phyloP scores from a whole-genome alignment of 2,329 filamentous ascomycete genomes.

The Blastomyces parvus region DNA sequence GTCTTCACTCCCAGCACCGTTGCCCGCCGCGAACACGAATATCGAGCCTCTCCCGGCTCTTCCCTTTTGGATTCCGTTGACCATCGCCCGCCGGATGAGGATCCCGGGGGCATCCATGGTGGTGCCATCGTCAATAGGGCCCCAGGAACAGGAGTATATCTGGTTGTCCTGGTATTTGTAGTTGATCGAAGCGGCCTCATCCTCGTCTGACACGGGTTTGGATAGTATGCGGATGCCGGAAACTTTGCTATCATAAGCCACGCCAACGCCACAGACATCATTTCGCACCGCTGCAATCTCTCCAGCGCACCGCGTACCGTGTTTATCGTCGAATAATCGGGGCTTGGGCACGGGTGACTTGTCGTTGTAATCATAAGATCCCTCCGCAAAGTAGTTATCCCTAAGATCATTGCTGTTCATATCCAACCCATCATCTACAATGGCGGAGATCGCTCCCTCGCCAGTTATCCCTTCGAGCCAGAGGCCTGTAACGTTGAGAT shows the following conservation, averaged over 20 bases:
- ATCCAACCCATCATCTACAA: constrained; percentile 92
- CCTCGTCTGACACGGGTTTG: constrained; percentile 79
- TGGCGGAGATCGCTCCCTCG: constrained; percentile 77
- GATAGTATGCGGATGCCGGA: constrained; percentile 88
- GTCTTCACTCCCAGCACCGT: constrained; percentile 75
- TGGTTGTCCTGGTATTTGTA: constrained; percentile 86
- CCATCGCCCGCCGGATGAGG: constrained; percentile 79
- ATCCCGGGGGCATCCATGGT: constrained; percentile 92
- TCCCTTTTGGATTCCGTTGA: constrained; percentile 84
- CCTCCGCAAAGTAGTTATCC: constrained; percentile 84
- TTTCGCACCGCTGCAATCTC: constrained; percentile 91
- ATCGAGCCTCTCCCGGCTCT: constrained; percentile 76
- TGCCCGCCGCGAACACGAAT: constrained; percentile 94
- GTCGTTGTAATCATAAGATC: constrained; percentile 96
- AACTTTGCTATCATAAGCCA: constrained; percentile 85
- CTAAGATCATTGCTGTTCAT: constrained; percentile 91
- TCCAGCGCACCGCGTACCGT: constrained; percentile 89
- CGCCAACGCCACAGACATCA: constrained; percentile 86
- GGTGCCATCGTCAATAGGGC: constrained; percentile 81
- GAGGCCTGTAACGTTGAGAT: constrained; percentile 90
- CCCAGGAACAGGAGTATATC: constrained; percentile 99
- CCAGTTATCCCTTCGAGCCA: constrained; percentile 90
- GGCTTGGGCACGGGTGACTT: constrained; percentile 68
- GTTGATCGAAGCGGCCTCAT: constrained; percentile 87
- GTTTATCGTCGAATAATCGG: constrained; percentile 70